Evolutionary conservation across 192 early-diverging fungal species (phyloP).

Genomic region (Allomyces javanicus): DNA sequence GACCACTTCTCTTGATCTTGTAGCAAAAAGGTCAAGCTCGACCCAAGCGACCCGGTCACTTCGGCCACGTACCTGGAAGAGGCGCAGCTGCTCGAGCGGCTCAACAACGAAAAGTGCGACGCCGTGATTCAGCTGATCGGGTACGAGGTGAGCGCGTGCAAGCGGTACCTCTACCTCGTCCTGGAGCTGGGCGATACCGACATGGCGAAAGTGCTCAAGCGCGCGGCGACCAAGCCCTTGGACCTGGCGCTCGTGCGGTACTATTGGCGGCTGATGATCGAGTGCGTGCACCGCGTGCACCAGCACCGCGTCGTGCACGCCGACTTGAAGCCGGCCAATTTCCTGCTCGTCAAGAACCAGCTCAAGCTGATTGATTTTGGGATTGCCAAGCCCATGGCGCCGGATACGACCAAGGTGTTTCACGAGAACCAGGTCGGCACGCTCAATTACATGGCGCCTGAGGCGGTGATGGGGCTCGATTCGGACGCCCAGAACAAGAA

Average conservation of each 20-base stretch:
- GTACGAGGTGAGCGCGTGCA: neutral
- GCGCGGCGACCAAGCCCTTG: neutral
- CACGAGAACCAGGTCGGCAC: conserved; percentile 76
- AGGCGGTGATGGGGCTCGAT: conserved; percentile 33
- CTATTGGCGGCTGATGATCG: conserved; percentile 47
- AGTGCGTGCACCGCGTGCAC: conserved; percentile 74
- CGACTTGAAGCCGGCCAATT: conserved; percentile 93
- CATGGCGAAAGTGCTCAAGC: neutral
- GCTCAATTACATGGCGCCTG: conserved; percentile 90
- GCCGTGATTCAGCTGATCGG: neutral
- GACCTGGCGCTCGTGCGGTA: neutral
- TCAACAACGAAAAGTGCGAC: neutral
- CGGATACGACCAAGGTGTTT: conserved; percentile 86
- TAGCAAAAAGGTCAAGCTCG: neutral
- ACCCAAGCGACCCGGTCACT: neutral
- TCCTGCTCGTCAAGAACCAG: conserved; percentile 60
- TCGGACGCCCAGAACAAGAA: neutral
- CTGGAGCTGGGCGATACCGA: neutral
- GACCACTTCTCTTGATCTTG: too few species aligned
- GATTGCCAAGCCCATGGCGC: conserved; percentile 81
- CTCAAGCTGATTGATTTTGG: conserved; percentile 96
- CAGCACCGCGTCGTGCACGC: conserved; percentile 73
- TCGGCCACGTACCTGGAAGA: neutral
- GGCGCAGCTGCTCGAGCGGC: neutral
- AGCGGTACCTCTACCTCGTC: neutral